phyloP scores from a whole-genome alignment of 2,329 filamentous ascomycete genomes.

The Colletotrichum sp. region DNA sequence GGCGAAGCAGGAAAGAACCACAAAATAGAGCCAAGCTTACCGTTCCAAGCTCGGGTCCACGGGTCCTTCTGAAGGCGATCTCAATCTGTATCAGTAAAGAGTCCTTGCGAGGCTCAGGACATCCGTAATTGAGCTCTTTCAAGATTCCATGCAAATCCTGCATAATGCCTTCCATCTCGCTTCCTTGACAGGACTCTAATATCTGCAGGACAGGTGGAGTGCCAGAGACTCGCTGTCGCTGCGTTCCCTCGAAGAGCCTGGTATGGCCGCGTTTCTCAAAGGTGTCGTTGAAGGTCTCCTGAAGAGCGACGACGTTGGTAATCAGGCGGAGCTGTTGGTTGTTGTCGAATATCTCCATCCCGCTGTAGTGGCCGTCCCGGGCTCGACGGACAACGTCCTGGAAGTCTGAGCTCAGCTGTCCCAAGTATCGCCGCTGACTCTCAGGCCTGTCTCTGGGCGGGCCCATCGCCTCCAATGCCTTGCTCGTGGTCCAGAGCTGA shows the following conservation, averaged over 20 bases:
- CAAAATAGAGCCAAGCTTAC: constrained; percentile 27
- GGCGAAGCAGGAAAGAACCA: neutral
- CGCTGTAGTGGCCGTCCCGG: constrained; percentile 40
- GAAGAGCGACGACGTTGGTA: constrained; percentile 40
- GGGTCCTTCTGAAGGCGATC: constrained; percentile 41
- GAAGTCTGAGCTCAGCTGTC: constrained; percentile 37
- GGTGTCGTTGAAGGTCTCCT: constrained; percentile 36
- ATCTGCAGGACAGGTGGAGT: neutral
- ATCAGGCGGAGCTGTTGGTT: constrained; percentile 36
- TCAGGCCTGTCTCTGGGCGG: constrained; percentile 27
- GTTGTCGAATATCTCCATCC: constrained; percentile 32
- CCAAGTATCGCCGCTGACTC: constrained; percentile 40
- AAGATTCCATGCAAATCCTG: constrained; percentile 12
- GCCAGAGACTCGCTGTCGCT: neutral
- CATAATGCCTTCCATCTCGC: neutral
- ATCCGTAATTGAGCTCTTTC: constrained; percentile 10
- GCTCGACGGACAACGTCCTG: constrained; percentile 30
- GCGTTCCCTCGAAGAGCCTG: neutral
- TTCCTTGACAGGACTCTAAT: neutral
- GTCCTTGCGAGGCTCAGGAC: constrained; percentile 8
- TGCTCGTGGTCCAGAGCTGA: neutral
- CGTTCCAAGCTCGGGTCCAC: constrained; percentile 61
- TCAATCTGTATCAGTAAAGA: constrained; percentile 38
- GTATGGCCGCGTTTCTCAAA: constrained; percentile 30
- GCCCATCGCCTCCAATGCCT: constrained; percentile 33